Evolutionary conservation across 164 flowering plant genomes (phyloP).

Genomic region (Berberis vulgaris): DNA sequence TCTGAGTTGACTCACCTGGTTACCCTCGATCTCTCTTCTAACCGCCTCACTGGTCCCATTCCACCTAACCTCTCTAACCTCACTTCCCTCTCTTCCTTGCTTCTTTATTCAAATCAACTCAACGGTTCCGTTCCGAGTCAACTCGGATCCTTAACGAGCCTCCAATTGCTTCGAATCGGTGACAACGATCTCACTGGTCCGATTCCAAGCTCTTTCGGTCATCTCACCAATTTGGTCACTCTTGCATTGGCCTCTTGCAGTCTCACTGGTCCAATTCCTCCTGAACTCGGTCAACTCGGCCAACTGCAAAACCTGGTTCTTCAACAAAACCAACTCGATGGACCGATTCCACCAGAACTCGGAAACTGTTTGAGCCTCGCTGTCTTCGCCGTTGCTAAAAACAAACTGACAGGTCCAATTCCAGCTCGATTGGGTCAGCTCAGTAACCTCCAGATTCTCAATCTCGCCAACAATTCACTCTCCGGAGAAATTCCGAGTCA

Average conservation of each 20-base stretch:
- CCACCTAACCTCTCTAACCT: slow-evolving; percentile 69
- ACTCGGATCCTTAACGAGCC: slow-evolving; percentile 45
- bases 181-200: slow-evolving; percentile 69
- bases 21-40: slow-evolving; percentile 76
- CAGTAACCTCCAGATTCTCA: slow-evolving; percentile 41
- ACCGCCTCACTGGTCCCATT: slow-evolving; percentile 67
- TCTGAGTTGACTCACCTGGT: slow-evolving; percentile 41
- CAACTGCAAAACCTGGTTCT: slow-evolving; percentile 43
- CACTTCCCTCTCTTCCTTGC: slow-evolving; percentile 44
- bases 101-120: slow-evolving; percentile 76
- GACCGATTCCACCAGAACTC: slow-evolving; percentile 60
- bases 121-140: slow-evolving; percentile 62
- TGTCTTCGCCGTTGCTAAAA: slow-evolving; percentile 50
- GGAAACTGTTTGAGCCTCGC: slow-evolving; percentile 61
- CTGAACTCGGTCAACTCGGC: slow-evolving; percentile 48
- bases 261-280: slow-evolving; percentile 67
- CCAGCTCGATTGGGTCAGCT: slow-evolving; percentile 59
- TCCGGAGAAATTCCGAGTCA: slow-evolving; percentile 55
- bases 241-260: slow-evolving; percentile 78
- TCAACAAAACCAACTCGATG: slow-evolving; percentile 54
- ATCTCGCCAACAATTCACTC: slow-evolving; percentile 70
- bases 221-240: slow-evolving; percentile 40
- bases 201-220: slow-evolving; percentile 65
- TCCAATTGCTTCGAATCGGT: slow-evolving; percentile 68
- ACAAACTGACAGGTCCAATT: slow-evolving; percentile 58